Base-by-base conservation (phyloP, 2,329 filamentous ascomycete genomes). In the Microdochium trichocladiopsis region DNA sequence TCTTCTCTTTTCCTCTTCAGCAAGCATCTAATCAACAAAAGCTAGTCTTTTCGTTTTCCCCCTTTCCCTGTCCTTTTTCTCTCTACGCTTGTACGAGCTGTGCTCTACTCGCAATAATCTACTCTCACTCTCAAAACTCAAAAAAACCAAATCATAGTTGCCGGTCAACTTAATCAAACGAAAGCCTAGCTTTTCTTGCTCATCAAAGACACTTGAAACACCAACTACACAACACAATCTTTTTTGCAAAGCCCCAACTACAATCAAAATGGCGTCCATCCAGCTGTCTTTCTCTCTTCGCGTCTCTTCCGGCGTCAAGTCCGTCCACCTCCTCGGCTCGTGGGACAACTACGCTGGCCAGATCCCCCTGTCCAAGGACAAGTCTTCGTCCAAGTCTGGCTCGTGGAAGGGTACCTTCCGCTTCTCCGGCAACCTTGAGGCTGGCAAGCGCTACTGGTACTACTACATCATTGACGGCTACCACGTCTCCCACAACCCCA, bases 391-490 rank as follows among this genome's bases (percentile, higher is more conserved):
- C 74, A 96, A 96, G 79, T 84, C 87, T 53, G 91, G 91, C 68
- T 88, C 88, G 62, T 97, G 93, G 91, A 89, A 92, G 71, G 94
- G 93, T 67, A 95, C 90, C 66, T 96, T 99, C 80, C 87, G 90
- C 76, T 96, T 99, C 77, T 88, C 94, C 75, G 87, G 87, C 57
- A 93, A 90, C 55, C 82, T 97, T 64, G 86, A 93, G 78, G 79
- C 90, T 63, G 91, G 93, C 69, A 85, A 90, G 70, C 87, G 93
- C 69, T 97, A 97, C 84, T 99, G 94, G 94, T 99, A 97, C 86
- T 99, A 99, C 84, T 99, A 96, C 82, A 96, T 97, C 84, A 94
- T 97, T 72, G 94, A 99, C 72, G 94, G 94, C 63, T 96, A 96
- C 84, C 92, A 96, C 72, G 87, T 95, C 70, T 92, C 92, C 56